Evolutionary conservation across 768 basidiomycete species (phyloP).

Genomic region (Cystofilobasidium bisporidii): DNA sequence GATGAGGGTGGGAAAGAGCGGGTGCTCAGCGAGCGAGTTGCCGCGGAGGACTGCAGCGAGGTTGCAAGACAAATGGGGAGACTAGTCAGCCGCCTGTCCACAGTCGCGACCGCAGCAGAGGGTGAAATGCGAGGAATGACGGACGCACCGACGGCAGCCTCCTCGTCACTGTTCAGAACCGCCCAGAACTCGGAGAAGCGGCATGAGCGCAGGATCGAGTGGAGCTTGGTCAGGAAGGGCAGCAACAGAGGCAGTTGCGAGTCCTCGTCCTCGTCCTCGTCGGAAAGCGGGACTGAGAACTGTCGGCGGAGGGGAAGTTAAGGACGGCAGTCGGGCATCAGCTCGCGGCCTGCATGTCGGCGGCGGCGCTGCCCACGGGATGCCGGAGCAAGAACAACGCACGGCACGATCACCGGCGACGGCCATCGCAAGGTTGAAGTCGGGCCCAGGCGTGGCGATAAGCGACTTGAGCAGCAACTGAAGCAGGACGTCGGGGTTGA

Average conservation of each 20-base stretch:
- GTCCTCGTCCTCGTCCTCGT: constrained; percentile 38
- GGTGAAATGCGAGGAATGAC: background rate
- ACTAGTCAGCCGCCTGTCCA: background rate
- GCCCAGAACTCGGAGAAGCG: constrained; percentile 38
- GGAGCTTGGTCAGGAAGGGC: constrained; percentile 34
- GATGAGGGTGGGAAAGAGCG: constrained; percentile 33
- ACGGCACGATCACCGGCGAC: constrained; percentile 42
- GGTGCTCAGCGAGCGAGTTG: constrained; percentile 36
- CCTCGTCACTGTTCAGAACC: constrained; percentile 33
- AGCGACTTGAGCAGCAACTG: constrained; percentile 90
- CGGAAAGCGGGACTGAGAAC: constrained; percentile 21
- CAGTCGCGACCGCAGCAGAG: background rate
- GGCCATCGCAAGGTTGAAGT: constrained; percentile 89
- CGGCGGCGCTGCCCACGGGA: background rate
- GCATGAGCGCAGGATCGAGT: constrained; percentile 35
- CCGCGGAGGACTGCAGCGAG: constrained; percentile 32
- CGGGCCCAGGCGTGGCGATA: constrained; percentile 72
- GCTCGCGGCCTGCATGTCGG: background rate
- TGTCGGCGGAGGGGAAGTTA: constrained; percentile 28
- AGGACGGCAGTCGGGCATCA: background rate
- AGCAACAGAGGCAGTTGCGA: constrained; percentile 32
- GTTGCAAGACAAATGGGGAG: background rate
- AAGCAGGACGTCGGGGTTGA: constrained; percentile 84
- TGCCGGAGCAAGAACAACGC: background rate
- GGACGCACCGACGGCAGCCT: constrained; percentile 35